phyloP scores from a whole-genome alignment of 306 rosid genomes.

The Abrus pulchellus region DNA sequence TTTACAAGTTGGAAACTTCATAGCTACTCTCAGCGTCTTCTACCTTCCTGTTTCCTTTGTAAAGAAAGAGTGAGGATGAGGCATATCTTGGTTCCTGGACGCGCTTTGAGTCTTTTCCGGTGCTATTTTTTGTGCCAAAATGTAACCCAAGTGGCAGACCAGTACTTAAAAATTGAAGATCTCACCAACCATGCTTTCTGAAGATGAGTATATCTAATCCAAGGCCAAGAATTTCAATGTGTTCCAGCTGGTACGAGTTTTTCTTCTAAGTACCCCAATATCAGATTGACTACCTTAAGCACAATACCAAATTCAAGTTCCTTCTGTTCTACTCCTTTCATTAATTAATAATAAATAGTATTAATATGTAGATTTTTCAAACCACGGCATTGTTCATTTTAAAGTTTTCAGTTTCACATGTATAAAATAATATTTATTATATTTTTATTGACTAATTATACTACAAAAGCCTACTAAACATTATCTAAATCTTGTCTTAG shows the following conservation, averaged over 20 bases:
- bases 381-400: no score
- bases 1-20: neutral
- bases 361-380: no score
- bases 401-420: neutral
- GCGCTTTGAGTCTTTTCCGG: conserved; percentile 31
- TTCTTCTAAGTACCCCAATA: neutral
- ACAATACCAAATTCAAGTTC: neutral
- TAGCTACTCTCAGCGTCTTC: neutral
- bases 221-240: neutral
- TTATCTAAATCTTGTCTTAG: neutral
- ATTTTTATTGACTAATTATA: neutral
- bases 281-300: neutral
- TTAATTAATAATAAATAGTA: neutral
- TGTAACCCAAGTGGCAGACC: conserved; percentile 42
- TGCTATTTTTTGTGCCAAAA: neutral
- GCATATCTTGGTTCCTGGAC: neutral
- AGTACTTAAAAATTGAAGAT: conserved; percentile 21
- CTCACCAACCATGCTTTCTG: conserved; percentile 39
- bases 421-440: neutral
- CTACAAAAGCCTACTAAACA: neutral
- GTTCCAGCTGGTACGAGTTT: neutral
- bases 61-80: neutral
- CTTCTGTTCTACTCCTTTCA: neutral
- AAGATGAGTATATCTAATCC: neutral
- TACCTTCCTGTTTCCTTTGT: neutral